Base-by-base conservation (phyloP, 495 filamentous ascomycete genomes). In the Tirmania nivea region DNA sequence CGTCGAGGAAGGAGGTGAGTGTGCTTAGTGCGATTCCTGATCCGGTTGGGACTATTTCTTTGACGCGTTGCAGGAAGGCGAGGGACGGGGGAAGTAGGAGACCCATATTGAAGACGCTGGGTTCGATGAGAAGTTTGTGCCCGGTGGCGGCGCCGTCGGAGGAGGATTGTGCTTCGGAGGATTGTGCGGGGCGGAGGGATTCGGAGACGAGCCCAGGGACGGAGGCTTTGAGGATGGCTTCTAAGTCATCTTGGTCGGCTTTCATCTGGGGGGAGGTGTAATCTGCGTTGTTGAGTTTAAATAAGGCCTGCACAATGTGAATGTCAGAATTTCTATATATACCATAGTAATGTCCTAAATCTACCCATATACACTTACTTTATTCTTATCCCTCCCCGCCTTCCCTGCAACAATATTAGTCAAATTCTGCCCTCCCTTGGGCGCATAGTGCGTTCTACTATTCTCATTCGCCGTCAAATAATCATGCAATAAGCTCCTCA, bases 21-120 rank as follows among this genome's bases (percentile, higher is more conserved):
- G 86, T 93, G 65, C 79, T 84, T 55, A 83, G 81, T 8, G 81
- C 80, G 59, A 96, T 82, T 57, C 92, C 88, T 0, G 87, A 74
- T 53, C 74, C 79, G 14, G 80, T 73, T 3, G 90, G 90, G 1
- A 99, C 90, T 52, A 96, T 89, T 52, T 80, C 82, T 66, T 90
- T 93, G 12, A 99, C 71, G 7, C 86, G 76, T 60, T 90, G 86
- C 11, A 99, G 74, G 68, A 99, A 99, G 10, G 83, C 78, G 3
- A 96, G 70, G 1, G 90, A 94, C n/a, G 89, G 87, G 12, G 89
- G 90, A 16, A 99, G 75, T 5, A 99, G 74, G 47, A 93, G 70
- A 54, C 84, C 83, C 79, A 99, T 96, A 62, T 99, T 99, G 69
- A 96, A 96, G 14, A 96, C 88, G 60, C 84, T 94, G 11, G 90